Base-by-base conservation (phyloP, 768 basidiomycete species). In the Crucibulum laeve region DNA sequence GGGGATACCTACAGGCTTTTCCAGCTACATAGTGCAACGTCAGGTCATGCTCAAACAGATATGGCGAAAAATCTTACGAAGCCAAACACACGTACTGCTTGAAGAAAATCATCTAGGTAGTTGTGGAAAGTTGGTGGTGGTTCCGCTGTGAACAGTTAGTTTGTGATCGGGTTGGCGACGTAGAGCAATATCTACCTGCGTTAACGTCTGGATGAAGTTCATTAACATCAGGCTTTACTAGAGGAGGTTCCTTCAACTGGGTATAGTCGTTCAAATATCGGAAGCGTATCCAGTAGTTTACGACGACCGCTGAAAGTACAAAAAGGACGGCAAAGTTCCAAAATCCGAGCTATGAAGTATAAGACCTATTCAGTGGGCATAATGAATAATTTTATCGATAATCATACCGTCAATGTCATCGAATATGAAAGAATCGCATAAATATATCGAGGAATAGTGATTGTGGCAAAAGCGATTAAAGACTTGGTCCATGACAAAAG, bases 61-160 rank as follows among this genome's bases (percentile, higher is more conserved):
- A 21, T 14, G 21, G 25, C 8, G 10, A 6, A 30, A 30, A 6
- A 10, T 69, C 76, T 61, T 48, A 93, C 75, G 60, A 98, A 98
- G 15, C 96, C 96, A 55, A 99, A 99, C 7, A 99, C 90, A 37
- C 94, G 80, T 44, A 99, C 90, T 8, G 96, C 96, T 53, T 94
- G 87, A 43, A 98, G 64, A 60, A 99, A 98, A 57, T 99, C 96
- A 60, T 98, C 95, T 21, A 98, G 74, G 54, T 98, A 98, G 55
- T 95, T 94, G 60, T 95, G 93, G 59, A 97, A 93, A 1, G 87
- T 76, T 10, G 87, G 79, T 0, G 80, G 78, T 11, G 82, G 71
- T 42, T 87, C 83, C 55, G 72, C 63, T 13, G 45, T 17, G 28
- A n/a, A 37, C 55, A 38, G 56, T 38, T n/a, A 17, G 37, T 44